Evolutionary conservation across 768 basidiomycete genomes (phyloP).

Genomic region (Amyloporia xantha): DNA sequence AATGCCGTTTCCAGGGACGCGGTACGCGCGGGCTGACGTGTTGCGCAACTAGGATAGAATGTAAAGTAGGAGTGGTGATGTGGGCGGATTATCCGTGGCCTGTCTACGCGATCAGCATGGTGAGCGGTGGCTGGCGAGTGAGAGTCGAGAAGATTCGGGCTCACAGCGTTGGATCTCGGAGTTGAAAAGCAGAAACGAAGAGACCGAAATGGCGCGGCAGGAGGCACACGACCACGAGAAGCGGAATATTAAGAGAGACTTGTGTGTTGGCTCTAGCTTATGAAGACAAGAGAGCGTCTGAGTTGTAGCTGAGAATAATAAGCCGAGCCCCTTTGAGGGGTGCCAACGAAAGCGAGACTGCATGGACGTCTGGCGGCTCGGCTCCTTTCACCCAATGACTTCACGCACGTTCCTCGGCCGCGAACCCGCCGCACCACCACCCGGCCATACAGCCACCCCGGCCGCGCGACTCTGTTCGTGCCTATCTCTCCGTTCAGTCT

Average conservation of each 20-base stretch:
- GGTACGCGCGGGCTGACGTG: neutral
- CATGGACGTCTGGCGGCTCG: conserved; percentile 1
- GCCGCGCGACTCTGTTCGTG: too few relatives aligned
- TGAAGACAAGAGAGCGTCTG: conserved; percentile 6
- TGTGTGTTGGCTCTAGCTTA: too few relatives aligned
- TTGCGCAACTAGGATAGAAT: neutral
- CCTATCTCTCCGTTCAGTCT: too few relatives aligned
- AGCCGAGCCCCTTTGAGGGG: too few relatives aligned
- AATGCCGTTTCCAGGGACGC: neutral
- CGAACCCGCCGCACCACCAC: neutral
- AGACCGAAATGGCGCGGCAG: neutral
- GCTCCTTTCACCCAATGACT: conserved; percentile 17
- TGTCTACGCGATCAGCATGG: neutral
- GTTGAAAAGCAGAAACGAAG: too few relatives aligned
- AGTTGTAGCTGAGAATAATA: conserved; percentile 5
- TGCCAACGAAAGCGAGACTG: neutral
- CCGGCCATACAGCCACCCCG: neutral
- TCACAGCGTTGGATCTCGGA: neutral
- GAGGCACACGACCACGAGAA: conserved; percentile 17
- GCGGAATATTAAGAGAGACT: neutral
- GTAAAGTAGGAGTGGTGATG: neutral
- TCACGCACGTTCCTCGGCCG: conserved; percentile 52
- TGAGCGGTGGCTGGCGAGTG: neutral
- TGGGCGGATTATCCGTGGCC: neutral
- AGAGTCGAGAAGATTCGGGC: conserved; percentile 1